A percentile compares a stretch with the other conserved stretches of the same genome.
phyloP scores from a whole-genome alignment of 805 yeast species.

The Candida chilensis region DNA sequence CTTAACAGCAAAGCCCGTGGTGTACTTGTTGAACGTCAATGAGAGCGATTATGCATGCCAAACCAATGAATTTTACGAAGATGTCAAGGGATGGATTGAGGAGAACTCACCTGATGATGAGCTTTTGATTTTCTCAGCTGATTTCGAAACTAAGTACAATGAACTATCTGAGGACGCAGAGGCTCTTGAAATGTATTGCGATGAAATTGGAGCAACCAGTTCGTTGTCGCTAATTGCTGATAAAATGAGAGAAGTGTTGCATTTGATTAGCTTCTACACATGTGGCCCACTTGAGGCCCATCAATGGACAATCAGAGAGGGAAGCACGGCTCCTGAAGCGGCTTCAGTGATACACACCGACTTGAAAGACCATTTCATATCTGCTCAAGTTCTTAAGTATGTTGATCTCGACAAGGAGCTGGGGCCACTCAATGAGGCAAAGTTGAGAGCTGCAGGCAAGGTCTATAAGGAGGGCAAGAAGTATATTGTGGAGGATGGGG shows the following conservation, averaged over 20 bases:
- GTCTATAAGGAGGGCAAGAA: constrained; percentile 65
- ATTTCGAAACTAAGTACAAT: constrained; percentile 30
- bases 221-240: constrained; percentile 56
- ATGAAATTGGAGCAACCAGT: constrained; percentile 26
- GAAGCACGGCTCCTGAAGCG: constrained; percentile 77
- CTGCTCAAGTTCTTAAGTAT: constrained; percentile 66
- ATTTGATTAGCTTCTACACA: constrained; percentile 76
- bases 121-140: constrained; percentile 32
- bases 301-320: constrained; percentile 80
- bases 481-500: constrained; percentile 79
- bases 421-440: constrained; percentile 40
- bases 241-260: constrained; percentile 58
- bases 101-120: constrained; percentile 52
- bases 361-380: constrained; percentile 69
- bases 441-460: constrained; percentile 48
- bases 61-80: constrained; percentile 38
- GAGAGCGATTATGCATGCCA: constrained; percentile 55
- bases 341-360: constrained; percentile 90
- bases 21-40: constrained; percentile 65
- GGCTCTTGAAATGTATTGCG: constrained; percentile 9
- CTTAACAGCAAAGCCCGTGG: constrained; percentile 84
- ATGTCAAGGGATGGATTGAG: constrained; percentile 57
- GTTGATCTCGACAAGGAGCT: constrained; percentile 9
- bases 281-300: constrained; percentile 80
- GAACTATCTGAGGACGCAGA: constrained; percentile 14